Percentiles rank a stretch among this genome's conserved stretches.
These are phyloP conservation scores for Candida nemodendra DNA, from an alignment of 805 yeast genomes.

Conservation along the genomic window DNA sequence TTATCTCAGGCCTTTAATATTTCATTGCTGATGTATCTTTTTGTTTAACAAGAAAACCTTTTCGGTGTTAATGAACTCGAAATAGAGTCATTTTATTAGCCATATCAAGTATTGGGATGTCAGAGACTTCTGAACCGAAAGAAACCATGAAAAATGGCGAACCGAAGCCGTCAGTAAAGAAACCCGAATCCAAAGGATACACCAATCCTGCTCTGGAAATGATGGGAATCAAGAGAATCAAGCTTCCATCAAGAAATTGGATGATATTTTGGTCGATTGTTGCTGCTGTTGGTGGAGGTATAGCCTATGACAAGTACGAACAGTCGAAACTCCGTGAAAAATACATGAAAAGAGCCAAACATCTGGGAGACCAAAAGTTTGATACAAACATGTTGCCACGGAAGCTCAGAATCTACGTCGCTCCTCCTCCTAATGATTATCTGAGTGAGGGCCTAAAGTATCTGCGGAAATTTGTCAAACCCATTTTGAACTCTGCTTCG, in stretches of 20 bases:
- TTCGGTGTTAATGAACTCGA: too few relatives aligned
- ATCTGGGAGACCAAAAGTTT: constrained; percentile 45
- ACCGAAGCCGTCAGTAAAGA: constrained; percentile 1
- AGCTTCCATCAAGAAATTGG: constrained; percentile 93
- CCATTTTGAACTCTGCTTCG: constrained; percentile 79
- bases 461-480: constrained; percentile 80
- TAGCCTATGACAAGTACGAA: constrained; percentile 72
- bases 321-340: constrained; percentile 62
- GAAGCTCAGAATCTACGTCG: constrained; percentile 75
- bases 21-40: too few relatives aligned
- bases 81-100: too few relatives aligned
- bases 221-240: constrained; percentile 78
- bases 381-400: constrained; percentile 59
- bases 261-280: constrained; percentile 77
- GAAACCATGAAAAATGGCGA: background rate
- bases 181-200: constrained; percentile 36
- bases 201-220: constrained; percentile 78
- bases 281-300: constrained; percentile 68
- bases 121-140: background rate
- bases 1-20: too few relatives aligned
- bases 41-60: too few relatives aligned
- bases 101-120: too few relatives aligned
- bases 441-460: constrained; percentile 69
- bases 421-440: constrained; percentile 97
- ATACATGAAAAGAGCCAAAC: constrained; percentile 62